Base-by-base conservation (phyloP, 2,329 filamentous ascomycete species). In the Pseudogymnoascus sp. region DNA sequence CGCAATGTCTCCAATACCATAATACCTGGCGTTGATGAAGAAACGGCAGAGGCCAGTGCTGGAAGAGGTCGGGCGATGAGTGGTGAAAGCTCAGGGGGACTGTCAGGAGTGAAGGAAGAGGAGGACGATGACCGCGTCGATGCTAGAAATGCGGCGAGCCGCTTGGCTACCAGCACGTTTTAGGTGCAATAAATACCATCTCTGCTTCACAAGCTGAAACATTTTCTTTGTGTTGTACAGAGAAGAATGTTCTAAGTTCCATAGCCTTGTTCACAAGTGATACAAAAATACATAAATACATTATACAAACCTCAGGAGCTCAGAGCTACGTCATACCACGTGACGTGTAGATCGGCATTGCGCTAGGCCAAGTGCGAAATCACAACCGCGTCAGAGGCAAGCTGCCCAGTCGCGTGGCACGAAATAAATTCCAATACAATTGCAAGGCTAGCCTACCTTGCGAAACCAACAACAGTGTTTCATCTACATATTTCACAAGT, bases 111-210 rank as follows among this genome's bases (percentile, higher is more conserved):
- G 58, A 80, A 82, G 65, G 90, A 93, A 71, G 91, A 95, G 71
- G 93, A 92, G 66, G 90, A 97, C 70, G 92, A 96, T 70, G 94
- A 99, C 75, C 84, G 92, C 61, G 86, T 99, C 64, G 94, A 99
- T 81, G 94, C 94, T 42, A 86, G 90, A 75, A 99, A 97, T 77
- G 94, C 94, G 61, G 94, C 94, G 36, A 96, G 91, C 76, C 84
- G 94, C 72, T 79, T 99, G 78, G 94, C 93, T 58, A 90, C 92
- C 68, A 97, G 92, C 79, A 97, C 93, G 15, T 97, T 97, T 75
- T 97, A 63, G 48, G 33, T 55, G 13, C 48, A 55, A 33, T 55
- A 55, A 55, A 55, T 55, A 55, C 29, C 48, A 55, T 55, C 48
- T 35, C 29, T 55, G 25, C 48, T 55, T 55, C 5, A 13, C 15